phyloP scores from a whole-genome alignment of 805 yeast species.

The Metschnikowia chrysomelidarum region DNA sequence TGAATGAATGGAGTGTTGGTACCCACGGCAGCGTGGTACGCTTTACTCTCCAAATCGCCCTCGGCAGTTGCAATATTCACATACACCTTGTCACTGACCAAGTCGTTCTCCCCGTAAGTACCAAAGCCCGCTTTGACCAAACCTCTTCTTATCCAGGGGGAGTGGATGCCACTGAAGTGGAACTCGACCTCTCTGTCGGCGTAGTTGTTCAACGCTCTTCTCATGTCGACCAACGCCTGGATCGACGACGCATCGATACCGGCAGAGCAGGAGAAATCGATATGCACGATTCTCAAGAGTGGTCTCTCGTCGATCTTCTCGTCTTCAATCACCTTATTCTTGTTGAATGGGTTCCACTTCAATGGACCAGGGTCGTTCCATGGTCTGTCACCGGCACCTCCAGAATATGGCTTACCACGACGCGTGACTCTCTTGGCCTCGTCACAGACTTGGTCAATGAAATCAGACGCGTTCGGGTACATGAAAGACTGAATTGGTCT shows the following conservation, averaged over 20 bases:
- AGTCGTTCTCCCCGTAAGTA: slow-evolving; percentile 41
- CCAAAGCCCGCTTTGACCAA: slow-evolving; percentile 80
- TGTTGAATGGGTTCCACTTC: slow-evolving; percentile 28
- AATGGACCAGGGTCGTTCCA: slow-evolving; percentile 89
- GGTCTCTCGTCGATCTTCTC: slow-evolving; percentile 54
- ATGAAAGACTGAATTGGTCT: slow-evolving; percentile 79
- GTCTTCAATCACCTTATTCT: slow-evolving; percentile 17
- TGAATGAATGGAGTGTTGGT: slow-evolving; percentile 78
- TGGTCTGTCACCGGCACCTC: slow-evolving; percentile 61
- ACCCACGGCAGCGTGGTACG: slow-evolving; percentile 52
- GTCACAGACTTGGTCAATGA: slow-evolving; percentile 65
- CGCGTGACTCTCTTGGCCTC: slow-evolving; percentile 60
- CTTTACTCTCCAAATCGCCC: slow-evolving; percentile 32
- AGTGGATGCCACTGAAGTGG: slow-evolving; percentile 81
- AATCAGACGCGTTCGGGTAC: slow-evolving; percentile 77
- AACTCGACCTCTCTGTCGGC: slow-evolving; percentile 84
- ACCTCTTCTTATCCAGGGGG: slow-evolving; percentile 84
- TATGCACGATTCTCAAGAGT: slow-evolving; percentile 62
- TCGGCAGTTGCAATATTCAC: slow-evolving; percentile 37
- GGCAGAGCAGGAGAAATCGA: slow-evolving; percentile 78
- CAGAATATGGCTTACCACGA: slow-evolving; percentile 50
- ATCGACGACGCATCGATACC: slow-evolving; percentile 77
- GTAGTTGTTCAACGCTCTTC: slow-evolving; percentile 66
- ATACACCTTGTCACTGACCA: slow-evolving; percentile 38
- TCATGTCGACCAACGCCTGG: slow-evolving; percentile 73